phyloP scores from a whole-genome alignment of 1,284 basidiomycete species.

The Melampsora abietis-canadensis region DNA sequence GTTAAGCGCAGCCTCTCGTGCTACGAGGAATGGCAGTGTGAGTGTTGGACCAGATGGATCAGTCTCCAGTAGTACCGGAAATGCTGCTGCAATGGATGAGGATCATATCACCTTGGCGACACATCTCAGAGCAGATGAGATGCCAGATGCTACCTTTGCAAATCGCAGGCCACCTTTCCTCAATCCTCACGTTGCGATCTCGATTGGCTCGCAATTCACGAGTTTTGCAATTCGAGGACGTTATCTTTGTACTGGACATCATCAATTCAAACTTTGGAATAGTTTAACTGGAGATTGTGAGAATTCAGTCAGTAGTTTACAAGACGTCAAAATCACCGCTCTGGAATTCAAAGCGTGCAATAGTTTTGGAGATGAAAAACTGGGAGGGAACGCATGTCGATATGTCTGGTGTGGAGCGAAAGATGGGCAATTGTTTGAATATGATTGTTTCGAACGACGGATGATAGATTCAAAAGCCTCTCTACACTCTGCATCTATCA shows the following conservation, averaged over 20 bases:
- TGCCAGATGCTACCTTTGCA: constrained; percentile 76
- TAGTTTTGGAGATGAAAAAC: constrained; percentile 54
- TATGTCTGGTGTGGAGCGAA: constrained; percentile 81
- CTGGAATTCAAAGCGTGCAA: constrained; percentile 68
- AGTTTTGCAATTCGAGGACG: constrained; percentile 64
- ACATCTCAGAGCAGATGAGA: constrained; percentile 58
- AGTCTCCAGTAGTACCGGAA: constrained; percentile 2
- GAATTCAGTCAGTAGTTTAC: constrained; percentile 59
- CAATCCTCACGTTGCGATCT: constrained; percentile 52
- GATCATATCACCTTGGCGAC: neutral
- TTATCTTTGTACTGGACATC: constrained; percentile 63
- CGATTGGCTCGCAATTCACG: constrained; percentile 51
- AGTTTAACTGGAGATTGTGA: constrained; percentile 49
- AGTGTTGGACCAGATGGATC: neutral
- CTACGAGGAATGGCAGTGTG: constrained; percentile 12
- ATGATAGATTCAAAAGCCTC: constrained; percentile 62
- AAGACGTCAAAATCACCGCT: constrained; percentile 68
- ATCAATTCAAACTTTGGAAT: constrained; percentile 64
- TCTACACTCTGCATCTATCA: constrained; percentile 66
- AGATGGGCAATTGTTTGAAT: constrained; percentile 77
- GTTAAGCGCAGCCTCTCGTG: neutral
- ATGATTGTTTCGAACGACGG: constrained; percentile 65
- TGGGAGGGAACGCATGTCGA: constrained; percentile 54
- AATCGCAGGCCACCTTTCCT: constrained; percentile 70
- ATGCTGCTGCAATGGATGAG: neutral